Evolutionary conservation across 2,329 filamentous ascomycete species (phyloP).

Genomic region (Scopulariopsis brevicaulis): DNA sequence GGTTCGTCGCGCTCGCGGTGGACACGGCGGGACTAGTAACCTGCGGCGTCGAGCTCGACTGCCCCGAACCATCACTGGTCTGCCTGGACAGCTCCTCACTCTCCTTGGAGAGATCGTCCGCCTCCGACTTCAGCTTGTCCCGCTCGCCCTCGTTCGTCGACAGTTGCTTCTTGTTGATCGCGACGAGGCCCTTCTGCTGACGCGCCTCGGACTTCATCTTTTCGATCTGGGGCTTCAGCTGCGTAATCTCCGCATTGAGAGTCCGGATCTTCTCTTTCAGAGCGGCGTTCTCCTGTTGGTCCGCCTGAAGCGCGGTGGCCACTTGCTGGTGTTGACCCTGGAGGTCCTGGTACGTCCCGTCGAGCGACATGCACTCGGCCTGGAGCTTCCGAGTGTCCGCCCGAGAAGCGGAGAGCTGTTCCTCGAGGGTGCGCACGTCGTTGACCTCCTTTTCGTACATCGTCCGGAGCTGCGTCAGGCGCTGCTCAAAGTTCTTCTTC

Average conservation of each 20-base stretch:
- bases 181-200: constrained; percentile 90
- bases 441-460: constrained; percentile 92
- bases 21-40: constrained; percentile 61
- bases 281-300: constrained; percentile 77
- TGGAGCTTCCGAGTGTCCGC: constrained; percentile 77
- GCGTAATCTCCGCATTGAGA: constrained; percentile 70
- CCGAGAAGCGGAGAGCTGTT: constrained; percentile 64
- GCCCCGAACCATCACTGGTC: constrained; percentile 37
- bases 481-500: constrained; percentile 86
- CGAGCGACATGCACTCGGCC: constrained; percentile 71
- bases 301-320: constrained; percentile 62
- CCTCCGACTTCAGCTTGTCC: constrained; percentile 76
- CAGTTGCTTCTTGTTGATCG: constrained; percentile 97
- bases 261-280: constrained; percentile 81
- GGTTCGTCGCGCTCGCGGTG: constrained; percentile 72
- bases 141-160: constrained; percentile 79
- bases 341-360: constrained; percentile 70
- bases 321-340: constrained; percentile 74
- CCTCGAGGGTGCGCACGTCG: constrained; percentile 73
- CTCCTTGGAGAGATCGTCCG: constrained; percentile 53
- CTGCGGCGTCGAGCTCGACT: constrained; percentile 27
- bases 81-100: constrained; percentile 47
- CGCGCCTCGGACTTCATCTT: constrained; percentile 86
- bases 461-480: constrained; percentile 72
- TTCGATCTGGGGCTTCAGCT: constrained; percentile 82